These are phyloP conservation scores for Daldinia grandis DNA, from an alignment of 495 filamentous ascomycete genomes.

Conservation along the genomic window DNA sequence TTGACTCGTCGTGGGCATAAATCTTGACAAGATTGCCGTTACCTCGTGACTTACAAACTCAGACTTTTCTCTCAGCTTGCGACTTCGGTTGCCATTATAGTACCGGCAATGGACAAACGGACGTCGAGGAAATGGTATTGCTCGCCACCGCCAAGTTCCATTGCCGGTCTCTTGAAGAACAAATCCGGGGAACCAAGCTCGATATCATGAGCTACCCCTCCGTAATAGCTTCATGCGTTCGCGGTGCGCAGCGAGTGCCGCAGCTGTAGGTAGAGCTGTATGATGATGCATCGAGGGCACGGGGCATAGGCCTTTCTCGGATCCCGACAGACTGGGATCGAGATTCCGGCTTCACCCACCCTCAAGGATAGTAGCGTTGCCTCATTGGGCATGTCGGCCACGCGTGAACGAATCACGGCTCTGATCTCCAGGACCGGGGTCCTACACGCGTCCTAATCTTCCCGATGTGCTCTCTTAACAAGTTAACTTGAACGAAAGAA, in stretches of 20 bases:
- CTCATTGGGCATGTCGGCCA: constrained; percentile 31
- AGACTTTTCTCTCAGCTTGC: neutral
- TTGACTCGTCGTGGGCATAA: neutral
- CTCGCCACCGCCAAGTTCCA: constrained; percentile 36
- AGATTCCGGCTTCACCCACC: constrained; percentile 41
- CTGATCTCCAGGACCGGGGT: constrained; percentile 8
- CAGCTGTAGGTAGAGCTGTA: constrained; percentile 14
- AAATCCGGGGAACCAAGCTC: constrained; percentile 34
- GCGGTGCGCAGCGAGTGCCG: neutral
- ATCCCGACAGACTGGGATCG: constrained; percentile 41
- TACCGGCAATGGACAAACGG: neutral
- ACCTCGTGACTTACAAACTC: neutral
- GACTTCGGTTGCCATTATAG: neutral
- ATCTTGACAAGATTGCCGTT: neutral
- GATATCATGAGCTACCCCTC: constrained; percentile 20
- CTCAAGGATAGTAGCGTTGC: constrained; percentile 14
- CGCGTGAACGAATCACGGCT: constrained; percentile 18
- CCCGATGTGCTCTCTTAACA: constrained; percentile 35
- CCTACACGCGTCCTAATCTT: constrained; percentile 32
- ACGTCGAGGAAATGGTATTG: neutral
- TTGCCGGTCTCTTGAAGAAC: constrained; percentile 22
- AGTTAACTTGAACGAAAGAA: constrained; percentile 4
- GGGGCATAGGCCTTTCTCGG: constrained; percentile 2
- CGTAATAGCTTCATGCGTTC: constrained; percentile 25
- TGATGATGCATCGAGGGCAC: constrained; percentile 18